These are phyloP conservation scores for Chamaenerion angustifolium DNA, from an alignment of 345 rosid genomes.

Conservation along the genomic window DNA sequence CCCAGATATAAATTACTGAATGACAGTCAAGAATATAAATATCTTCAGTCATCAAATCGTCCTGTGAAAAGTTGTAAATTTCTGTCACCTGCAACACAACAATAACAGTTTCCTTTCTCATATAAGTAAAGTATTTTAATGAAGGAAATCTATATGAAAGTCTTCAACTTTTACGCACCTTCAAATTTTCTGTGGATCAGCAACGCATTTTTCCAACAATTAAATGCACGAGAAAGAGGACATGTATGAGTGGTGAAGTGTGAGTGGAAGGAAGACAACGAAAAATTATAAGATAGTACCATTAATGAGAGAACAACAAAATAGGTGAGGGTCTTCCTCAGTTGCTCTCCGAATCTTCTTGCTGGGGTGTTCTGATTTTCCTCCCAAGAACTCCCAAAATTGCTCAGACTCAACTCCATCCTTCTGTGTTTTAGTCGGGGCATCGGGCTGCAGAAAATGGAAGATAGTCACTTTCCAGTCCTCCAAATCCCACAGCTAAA, in stretches of 20 bases:
- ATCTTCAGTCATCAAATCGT: constrained; percentile 98
- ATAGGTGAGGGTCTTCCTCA: constrained; percentile 85
- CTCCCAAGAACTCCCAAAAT: constrained; percentile 86
- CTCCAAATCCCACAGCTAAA: neutral
- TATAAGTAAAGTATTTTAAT: neutral
- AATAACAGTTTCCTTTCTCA: neutral
- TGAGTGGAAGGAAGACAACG: constrained; percentile 6
- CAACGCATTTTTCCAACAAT: constrained; percentile 6
- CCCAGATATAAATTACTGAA: constrained; percentile 84
- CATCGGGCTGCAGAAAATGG: constrained; percentile 55
- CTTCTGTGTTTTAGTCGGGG: constrained; percentile 62
- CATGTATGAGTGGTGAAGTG: constrained; percentile 5
- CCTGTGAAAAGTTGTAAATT: constrained; percentile 79
- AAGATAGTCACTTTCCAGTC: neutral
- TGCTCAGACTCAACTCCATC: constrained; percentile 90
- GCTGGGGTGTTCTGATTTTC: constrained; percentile 67
- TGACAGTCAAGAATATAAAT: constrained; percentile 81
- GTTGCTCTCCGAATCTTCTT: constrained; percentile 53
- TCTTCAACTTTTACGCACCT: constrained; percentile 35
- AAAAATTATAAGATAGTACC: constrained; percentile 28
- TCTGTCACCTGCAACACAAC: constrained; percentile 56
- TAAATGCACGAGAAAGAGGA: constrained; percentile 5
- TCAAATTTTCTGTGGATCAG: constrained; percentile 57
- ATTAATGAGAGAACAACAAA: constrained; percentile 59
- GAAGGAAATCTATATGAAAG: neutral